Conservation (phyloP, 371 early-diverging fungal species). For the Apophysomyces sp. region DNA sequence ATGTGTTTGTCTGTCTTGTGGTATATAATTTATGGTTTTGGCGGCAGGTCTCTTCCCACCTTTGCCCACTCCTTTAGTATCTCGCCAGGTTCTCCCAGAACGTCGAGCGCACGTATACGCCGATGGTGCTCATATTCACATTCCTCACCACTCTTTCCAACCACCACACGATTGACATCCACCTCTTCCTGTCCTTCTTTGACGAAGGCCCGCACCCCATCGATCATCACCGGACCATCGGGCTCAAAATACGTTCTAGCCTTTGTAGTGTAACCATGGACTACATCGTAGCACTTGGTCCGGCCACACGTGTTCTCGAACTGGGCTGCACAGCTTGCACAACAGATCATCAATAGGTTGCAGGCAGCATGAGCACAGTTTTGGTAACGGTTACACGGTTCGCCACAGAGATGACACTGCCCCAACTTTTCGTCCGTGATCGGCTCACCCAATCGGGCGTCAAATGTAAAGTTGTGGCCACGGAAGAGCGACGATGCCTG, state of each 20-base stretch:
- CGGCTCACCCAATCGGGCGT: constrained; percentile 75
- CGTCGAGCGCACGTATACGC: constrained; percentile 37
- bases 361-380: constrained; percentile 77
- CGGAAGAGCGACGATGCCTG: constrained; percentile 55
- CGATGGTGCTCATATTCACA: constrained; percentile 42
- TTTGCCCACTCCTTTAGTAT: constrained; percentile 42
- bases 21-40: constrained; percentile 7
- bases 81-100: constrained; percentile 50
- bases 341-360: constrained; percentile 75
- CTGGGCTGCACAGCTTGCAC: constrained; percentile 57
- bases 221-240: constrained; percentile 33
- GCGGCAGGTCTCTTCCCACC: constrained; percentile 39
- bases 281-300: constrained; percentile 58
- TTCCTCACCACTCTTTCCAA: constrained; percentile 37
- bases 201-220: constrained; percentile 41
- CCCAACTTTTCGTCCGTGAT: constrained; percentile 69
- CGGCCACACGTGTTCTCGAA: constrained; percentile 67
- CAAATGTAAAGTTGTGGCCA: constrained; percentile 88
- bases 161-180: constrained; percentile 26
- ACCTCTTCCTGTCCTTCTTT: constrained; percentile 32
- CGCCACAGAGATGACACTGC: constrained; percentile 73
- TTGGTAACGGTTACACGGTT: constrained; percentile 63
- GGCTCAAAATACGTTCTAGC: constrained; percentile 24
- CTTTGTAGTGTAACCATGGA: constrained; percentile 28
- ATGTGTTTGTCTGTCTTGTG: no score